Evolutionary conservation across 2,329 filamentous ascomycete species (phyloP).

Genomic region (Stagonosporopsis rhizophila): DNA sequence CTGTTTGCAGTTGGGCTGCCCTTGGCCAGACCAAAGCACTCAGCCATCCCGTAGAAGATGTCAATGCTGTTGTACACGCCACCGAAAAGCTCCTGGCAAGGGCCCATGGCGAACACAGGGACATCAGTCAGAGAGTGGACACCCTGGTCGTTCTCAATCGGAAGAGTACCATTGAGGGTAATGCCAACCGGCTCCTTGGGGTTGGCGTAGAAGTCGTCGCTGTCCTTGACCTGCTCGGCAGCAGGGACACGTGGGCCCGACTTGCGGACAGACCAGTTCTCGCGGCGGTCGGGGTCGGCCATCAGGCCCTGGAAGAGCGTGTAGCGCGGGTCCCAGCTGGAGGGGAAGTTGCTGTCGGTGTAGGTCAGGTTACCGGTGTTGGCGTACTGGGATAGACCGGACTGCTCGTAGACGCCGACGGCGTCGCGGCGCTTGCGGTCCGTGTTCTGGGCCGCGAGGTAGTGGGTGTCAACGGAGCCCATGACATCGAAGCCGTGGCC

Average conservation of each 20-base stretch:
- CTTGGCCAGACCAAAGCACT: slow-evolving; percentile 63
- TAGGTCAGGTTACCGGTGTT: slow-evolving; percentile 68
- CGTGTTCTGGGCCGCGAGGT: slow-evolving; percentile 68
- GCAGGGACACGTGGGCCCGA: slow-evolving; percentile 69
- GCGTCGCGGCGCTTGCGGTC: slow-evolving; percentile 78
- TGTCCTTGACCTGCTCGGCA: slow-evolving; percentile 59
- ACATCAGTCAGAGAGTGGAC: slow-evolving; percentile 52
- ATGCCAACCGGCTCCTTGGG: slow-evolving; percentile 73
- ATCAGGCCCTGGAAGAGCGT: slow-evolving; percentile 76
- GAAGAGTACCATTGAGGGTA: slow-evolving; percentile 77
- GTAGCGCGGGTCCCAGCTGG: slow-evolving; percentile 85
- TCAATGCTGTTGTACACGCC: slow-evolving; percentile 75
- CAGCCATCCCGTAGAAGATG: slow-evolving; percentile 76
- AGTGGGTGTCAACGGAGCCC: slow-evolving; percentile 80
- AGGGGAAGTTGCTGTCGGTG: slow-evolving; percentile 78
- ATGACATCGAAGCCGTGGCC: slow-evolving; percentile 90
- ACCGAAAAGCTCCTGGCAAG: slow-evolving; percentile 78
- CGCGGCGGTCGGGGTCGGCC: slow-evolving; percentile 76
- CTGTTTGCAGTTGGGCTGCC: slow-evolving; percentile 20
- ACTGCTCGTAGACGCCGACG: slow-evolving; percentile 75
- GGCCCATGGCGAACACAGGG: slow-evolving; percentile 75
- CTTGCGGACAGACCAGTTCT: slow-evolving; percentile 77
- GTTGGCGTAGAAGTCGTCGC: slow-evolving; percentile 70
- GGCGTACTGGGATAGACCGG: slow-evolving; percentile 78
- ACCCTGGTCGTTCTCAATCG: slow-evolving; percentile 66